phyloP scores from a whole-genome alignment of 352 stramenopile genomes.

The Phytopythium ostracodes region DNA sequence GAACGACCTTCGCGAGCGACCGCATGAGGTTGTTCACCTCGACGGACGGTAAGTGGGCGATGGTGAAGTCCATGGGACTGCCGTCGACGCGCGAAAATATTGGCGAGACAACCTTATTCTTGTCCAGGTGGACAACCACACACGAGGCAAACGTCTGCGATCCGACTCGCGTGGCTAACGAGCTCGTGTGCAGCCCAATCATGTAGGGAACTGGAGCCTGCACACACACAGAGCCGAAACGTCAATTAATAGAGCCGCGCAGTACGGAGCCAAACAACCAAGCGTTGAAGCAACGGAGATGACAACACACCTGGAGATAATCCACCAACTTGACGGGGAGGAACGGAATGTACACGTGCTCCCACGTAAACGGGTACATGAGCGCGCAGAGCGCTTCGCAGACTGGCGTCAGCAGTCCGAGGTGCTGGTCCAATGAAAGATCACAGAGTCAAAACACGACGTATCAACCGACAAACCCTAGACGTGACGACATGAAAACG shows the following conservation, averaged over 20 bases:
- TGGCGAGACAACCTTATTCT: slow-evolving; percentile 76
- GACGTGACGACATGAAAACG: slow-evolving; percentile 2
- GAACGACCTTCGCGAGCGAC: slow-evolving; percentile 34
- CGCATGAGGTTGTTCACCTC: slow-evolving; percentile 41
- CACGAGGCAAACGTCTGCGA: slow-evolving; percentile 77
- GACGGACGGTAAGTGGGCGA: slow-evolving; percentile 37
- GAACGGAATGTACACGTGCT: slow-evolving; percentile 86
- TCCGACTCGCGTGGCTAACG: slow-evolving; percentile 61
- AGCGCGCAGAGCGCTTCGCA: slow-evolving; percentile 77
- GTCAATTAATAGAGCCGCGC: neutral
- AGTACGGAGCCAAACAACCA: neutral
- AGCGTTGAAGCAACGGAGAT: neutral
- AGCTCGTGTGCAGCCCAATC: slow-evolving; percentile 83
- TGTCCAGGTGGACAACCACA: slow-evolving; percentile 81
- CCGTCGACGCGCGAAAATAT: slow-evolving; percentile 54
- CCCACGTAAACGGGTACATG: slow-evolving; percentile 81
- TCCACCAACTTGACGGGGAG: slow-evolving; percentile 80
- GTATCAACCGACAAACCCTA: neutral
- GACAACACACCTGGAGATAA: slow-evolving; percentile 58
- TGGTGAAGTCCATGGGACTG: slow-evolving; percentile 46
- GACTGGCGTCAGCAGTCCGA: slow-evolving; percentile 65
- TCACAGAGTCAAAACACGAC: neutral
- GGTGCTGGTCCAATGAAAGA: slow-evolving; percentile 26
- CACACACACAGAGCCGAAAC: neutral
- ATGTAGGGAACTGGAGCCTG: slow-evolving; percentile 82